Conservation (phyloP, 2,329 filamentous ascomycete genomes). For the Colletotrichum salicis region DNA sequence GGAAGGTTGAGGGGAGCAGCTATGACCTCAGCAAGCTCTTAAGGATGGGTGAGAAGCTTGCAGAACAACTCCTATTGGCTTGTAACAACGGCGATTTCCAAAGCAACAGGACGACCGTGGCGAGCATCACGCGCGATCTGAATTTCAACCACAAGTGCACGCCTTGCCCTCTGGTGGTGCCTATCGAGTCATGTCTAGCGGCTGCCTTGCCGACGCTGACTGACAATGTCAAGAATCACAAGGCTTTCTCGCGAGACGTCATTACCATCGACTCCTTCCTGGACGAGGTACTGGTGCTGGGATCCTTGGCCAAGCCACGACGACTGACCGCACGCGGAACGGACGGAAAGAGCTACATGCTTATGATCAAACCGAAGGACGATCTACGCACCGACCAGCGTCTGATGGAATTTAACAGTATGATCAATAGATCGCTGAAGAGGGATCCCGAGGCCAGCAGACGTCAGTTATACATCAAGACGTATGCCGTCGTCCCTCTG, state of each 20-base stretch:
- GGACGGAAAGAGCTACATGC: slow-evolving; percentile 87
- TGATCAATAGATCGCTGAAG: slow-evolving; percentile 96
- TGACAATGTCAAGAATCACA: slow-evolving; percentile 79
- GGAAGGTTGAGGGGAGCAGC: slow-evolving; percentile 61
- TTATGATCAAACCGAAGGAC: slow-evolving; percentile 97
- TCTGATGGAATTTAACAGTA: slow-evolving; percentile 98
- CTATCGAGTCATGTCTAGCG: slow-evolving; percentile 85
- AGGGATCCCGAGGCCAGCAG: slow-evolving; percentile 90
- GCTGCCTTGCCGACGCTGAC: slow-evolving; percentile 81
- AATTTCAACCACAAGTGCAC: slow-evolving; percentile 86
- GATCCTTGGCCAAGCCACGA: slow-evolving; percentile 90
- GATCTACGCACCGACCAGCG: slow-evolving; percentile 97
- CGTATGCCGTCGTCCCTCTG: slow-evolving; percentile 94
- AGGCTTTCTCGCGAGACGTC: slow-evolving; percentile 86
- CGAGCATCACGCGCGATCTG: slow-evolving; percentile 81
- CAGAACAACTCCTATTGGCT: slow-evolving; percentile 81
- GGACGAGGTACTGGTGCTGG: slow-evolving; percentile 90
- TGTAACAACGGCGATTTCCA: slow-evolving; percentile 82
- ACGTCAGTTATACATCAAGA: slow-evolving; percentile 93
- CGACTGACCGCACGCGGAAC: slow-evolving; percentile 89
- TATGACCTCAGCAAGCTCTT: slow-evolving; percentile 78
- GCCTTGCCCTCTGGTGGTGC: slow-evolving; percentile 87
- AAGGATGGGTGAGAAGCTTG: slow-evolving; percentile 81
- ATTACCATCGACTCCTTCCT: slow-evolving; percentile 84
- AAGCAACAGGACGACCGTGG: slow-evolving; percentile 71